Conservation (phyloP, 2,329 filamentous ascomycete genomes). For the Sodiomyces alkalinus region DNA sequence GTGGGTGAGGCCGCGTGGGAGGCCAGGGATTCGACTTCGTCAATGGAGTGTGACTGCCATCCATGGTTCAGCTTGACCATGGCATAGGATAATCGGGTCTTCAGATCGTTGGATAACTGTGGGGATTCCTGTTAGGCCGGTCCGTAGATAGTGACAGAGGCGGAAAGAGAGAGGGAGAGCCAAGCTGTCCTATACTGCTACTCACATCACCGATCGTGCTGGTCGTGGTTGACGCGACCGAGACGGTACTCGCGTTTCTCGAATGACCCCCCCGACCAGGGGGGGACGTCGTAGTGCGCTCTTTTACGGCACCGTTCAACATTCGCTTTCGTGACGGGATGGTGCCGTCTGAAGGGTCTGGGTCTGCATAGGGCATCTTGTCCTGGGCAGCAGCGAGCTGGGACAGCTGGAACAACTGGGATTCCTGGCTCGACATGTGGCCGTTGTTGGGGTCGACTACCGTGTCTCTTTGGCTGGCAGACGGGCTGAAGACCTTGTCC, state of each 20-base stretch:
- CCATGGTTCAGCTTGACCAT: conserved; percentile 88
- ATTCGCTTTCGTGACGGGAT: conserved; percentile 51
- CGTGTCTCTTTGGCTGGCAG: conserved; percentile 11
- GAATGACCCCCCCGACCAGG: conserved; percentile 44
- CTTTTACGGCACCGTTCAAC: conserved; percentile 60
- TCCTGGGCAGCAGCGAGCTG: conserved; percentile 39
- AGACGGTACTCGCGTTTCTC: conserved; percentile 56
- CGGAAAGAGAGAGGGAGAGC: conserved; percentile 7
- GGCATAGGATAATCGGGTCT: conserved; percentile 76
- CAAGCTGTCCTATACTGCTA: no score
- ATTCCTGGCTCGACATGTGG: conserved; percentile 34
- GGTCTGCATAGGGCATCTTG: conserved; percentile 26
- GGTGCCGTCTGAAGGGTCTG: no score
- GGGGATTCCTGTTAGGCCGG: no score
- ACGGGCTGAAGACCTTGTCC: conserved; percentile 14
- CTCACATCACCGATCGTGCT: conserved; percentile 67
- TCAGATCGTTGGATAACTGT: conserved; percentile 67
- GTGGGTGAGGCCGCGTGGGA: conserved; percentile 52
- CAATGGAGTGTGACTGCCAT: conserved; percentile 66
- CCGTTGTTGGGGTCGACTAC: conserved; percentile 15
- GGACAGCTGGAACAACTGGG: conserved; percentile 42
- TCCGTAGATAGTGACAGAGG: conserved; percentile 1
- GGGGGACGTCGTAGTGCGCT: conserved; percentile 29
- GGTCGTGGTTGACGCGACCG: conserved; percentile 42
- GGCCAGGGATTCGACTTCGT: conserved; percentile 61